Conservation (phyloP, 371 early-diverging fungal species). For the Haplosporangium sp. region DNA sequence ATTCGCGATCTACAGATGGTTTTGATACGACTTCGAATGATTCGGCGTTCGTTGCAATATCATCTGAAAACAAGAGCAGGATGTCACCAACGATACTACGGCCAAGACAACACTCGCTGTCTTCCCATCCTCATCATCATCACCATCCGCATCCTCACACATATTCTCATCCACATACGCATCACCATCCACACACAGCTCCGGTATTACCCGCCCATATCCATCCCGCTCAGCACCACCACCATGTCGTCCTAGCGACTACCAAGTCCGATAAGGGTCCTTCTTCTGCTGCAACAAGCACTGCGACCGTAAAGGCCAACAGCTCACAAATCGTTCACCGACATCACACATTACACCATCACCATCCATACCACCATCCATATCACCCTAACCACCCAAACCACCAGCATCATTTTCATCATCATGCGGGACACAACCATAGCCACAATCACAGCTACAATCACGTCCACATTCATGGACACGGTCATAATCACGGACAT, state of each 20-base stretch:
- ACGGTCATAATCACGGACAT: slow-evolving; percentile 14
- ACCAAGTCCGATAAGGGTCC: slow-evolving; percentile 11
- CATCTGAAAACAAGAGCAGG: background rate
- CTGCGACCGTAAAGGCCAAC: slow-evolving; percentile 13
- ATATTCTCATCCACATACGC: slow-evolving; percentile 13
- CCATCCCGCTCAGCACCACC: slow-evolving; percentile 45
- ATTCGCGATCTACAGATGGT: slow-evolving; percentile 4
- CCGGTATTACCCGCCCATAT: slow-evolving; percentile 40
- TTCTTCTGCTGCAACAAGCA: too few relatives aligned
- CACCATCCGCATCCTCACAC: slow-evolving; percentile 5
- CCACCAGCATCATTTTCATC: slow-evolving; percentile 55
- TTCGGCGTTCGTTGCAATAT: background rate
- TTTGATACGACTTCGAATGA: slow-evolving; percentile 1
- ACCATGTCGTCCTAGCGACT: slow-evolving; percentile 24
- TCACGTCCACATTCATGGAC: slow-evolving; percentile 15
- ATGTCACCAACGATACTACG: slow-evolving; percentile 1
- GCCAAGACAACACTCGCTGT: slow-evolving; percentile 1
- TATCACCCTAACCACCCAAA: slow-evolving; percentile 56
- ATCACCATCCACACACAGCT: slow-evolving; percentile 19
- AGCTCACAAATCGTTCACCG: slow-evolving; percentile 40
- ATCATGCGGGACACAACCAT: slow-evolving; percentile 24
- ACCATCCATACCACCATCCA: slow-evolving; percentile 53
- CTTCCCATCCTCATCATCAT: slow-evolving; percentile 13
- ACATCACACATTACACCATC: slow-evolving; percentile 46
- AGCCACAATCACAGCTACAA: slow-evolving; percentile 12